Percentiles rank a stretch among this genome's conserved stretches.
phyloP scores from a whole-genome alignment of 1,284 basidiomycete genomes.

The Tilletia setariae region DNA sequence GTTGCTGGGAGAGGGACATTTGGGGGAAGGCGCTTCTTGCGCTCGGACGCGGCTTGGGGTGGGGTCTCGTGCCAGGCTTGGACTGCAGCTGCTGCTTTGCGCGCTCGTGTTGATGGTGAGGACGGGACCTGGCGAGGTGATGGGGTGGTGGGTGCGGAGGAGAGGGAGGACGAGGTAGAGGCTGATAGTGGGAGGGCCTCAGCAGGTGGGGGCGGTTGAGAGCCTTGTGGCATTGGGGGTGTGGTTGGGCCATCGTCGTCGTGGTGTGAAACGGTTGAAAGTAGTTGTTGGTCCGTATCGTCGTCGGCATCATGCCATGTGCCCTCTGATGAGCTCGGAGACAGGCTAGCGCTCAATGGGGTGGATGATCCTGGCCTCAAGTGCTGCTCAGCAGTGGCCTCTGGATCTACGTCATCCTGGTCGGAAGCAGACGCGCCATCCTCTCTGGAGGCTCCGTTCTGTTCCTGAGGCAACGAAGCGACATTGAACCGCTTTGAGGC shows the following conservation, averaged over 20 bases:
- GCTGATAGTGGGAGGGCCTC: not conserved
- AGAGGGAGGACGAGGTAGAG: not conserved
- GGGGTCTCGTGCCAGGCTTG: conserved; percentile 7
- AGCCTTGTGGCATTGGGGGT: too few relatives aligned
- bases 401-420: not conserved
- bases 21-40: not conserved
- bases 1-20: not conserved
- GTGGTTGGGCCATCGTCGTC: too few relatives aligned
- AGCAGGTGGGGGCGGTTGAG: not conserved
- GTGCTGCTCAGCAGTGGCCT: not conserved
- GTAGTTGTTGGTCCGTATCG: not conserved
- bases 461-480: not conserved
- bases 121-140: not conserved
- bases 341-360: too few relatives aligned
- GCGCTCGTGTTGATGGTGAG: not conserved
- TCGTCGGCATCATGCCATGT: conserved; percentile 11
- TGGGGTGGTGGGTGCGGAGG: conserved; percentile 3
- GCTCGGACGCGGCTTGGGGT: not conserved
- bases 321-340: not conserved
- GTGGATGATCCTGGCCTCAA: too few relatives aligned
- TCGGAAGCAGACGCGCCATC: not conserved
- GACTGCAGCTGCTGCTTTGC: not conserved
- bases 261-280: too few relatives aligned
- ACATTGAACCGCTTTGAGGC: not conserved
- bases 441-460: not conserved